Evolutionary conservation across 306 rosid genomes (phyloP).

Genomic region (Delonix regia): DNA sequence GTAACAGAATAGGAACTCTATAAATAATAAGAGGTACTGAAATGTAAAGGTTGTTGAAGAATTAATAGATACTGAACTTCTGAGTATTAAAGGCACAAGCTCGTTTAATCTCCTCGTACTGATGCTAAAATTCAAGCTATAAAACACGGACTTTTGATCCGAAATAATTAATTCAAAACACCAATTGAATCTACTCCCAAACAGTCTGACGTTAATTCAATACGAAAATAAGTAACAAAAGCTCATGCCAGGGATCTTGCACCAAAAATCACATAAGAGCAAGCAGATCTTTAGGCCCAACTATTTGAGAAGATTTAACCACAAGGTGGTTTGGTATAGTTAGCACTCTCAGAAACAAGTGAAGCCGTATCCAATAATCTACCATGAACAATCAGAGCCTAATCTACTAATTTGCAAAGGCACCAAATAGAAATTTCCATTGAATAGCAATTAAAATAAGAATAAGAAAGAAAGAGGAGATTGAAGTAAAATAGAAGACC

Average conservation of each 20-base stretch:
- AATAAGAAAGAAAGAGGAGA: neutral
- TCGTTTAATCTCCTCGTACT: neutral
- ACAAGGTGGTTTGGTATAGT: neutral
- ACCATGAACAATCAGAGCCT: neutral
- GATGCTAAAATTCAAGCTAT: neutral
- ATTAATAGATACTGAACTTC: no score
- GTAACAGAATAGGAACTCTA: no score
- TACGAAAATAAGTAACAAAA: neutral
- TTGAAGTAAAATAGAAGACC: conserved; percentile 34
- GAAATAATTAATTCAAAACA: neutral
- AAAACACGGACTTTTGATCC: neutral
- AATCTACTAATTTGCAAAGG: neutral
- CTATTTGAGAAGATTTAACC: neutral
- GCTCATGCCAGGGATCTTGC: neutral
- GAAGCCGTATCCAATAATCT: neutral
- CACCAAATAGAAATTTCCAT: neutral
- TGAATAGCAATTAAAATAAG: neutral
- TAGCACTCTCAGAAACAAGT: neutral
- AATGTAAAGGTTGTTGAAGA: no score
- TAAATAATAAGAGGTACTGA: no score
- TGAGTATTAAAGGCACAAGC: no score
- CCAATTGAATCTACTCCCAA: neutral
- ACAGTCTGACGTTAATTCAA: conserved; percentile 2
- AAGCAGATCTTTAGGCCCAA: conserved; percentile 9
- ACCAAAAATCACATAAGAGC: neutral